These are phyloP conservation scores for Botryosphaeria agaves DNA, from an alignment of 2,329 filamentous ascomycete species.

Conservation along the genomic window DNA sequence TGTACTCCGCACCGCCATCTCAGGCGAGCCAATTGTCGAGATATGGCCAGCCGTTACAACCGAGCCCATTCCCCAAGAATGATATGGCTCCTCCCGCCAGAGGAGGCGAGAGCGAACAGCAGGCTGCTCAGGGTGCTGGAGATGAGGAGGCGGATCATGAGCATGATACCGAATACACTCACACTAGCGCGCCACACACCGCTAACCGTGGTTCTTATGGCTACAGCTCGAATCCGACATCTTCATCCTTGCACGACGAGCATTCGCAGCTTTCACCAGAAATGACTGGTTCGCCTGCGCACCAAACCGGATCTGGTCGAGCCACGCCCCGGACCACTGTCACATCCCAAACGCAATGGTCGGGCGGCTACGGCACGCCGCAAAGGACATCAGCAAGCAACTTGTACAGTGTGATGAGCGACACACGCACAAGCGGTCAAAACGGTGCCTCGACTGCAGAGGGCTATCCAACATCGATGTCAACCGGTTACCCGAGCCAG, in stretches of 20 bases:
- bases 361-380: slow-evolving; percentile 57
- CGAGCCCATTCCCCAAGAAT: slow-evolving; percentile 55
- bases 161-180: slow-evolving; percentile 71
- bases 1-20: slow-evolving; percentile 56
- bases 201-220: slow-evolving; percentile 57
- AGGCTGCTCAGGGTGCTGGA: slow-evolving; percentile 33
- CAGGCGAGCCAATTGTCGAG: slow-evolving; percentile 45
- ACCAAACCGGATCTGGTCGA: slow-evolving; percentile 65
- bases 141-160: slow-evolving; percentile 61
- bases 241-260: slow-evolving; percentile 50
- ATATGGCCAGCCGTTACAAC: slow-evolving; percentile 37
- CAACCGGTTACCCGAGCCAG: slow-evolving; percentile 48
- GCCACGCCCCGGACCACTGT: slow-evolving; percentile 70
- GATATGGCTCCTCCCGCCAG: slow-evolving; percentile 76
- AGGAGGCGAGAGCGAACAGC: slow-evolving; percentile 30
- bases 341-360: slow-evolving; percentile 59
- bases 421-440: slow-evolving; percentile 45
- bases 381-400: slow-evolving; percentile 64
- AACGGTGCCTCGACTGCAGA: slow-evolving; percentile 52
- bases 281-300: slow-evolving; percentile 63
- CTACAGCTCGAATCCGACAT: slow-evolving; percentile 50
- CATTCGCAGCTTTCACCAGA: slow-evolving; percentile 64
- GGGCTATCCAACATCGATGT: slow-evolving; percentile 51
- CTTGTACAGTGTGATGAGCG: slow-evolving; percentile 79
- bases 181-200: slow-evolving; percentile 56